Evolutionary conservation across 1,284 basidiomycete genomes (phyloP).

Genomic region (Sanghuangporus sanghuang): DNA sequence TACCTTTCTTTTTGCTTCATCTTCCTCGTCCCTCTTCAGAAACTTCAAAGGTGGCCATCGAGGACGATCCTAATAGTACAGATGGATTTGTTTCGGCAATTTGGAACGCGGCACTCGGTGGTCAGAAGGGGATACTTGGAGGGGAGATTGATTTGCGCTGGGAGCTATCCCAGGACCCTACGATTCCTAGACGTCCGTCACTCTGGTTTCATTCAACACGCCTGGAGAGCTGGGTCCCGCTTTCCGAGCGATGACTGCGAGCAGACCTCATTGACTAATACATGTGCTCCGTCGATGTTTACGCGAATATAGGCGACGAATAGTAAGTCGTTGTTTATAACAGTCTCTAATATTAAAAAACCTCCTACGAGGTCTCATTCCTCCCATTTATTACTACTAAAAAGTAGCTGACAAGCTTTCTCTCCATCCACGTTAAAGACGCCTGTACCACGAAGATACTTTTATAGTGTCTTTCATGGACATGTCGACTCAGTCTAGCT

Average conservation of each 20-base stretch:
- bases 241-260: not conserved
- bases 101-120: slow-evolving; percentile 61
- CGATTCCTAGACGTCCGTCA: slow-evolving; percentile 1
- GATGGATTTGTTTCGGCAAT: slow-evolving; percentile 41
- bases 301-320: no score
- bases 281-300: not conserved
- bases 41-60: not conserved
- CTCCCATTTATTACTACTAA: no score
- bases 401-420: no score
- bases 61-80: not conserved
- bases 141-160: slow-evolving; percentile 62
- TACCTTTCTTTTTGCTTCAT: slow-evolving; percentile 75
- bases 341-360: no score
- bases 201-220: slow-evolving; percentile 14
- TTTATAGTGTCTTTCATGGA: no score
- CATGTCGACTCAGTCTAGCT: no score
- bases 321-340: no score
- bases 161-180: slow-evolving; percentile 40
- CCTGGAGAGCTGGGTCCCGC: slow-evolving; percentile 14
- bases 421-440: no score
- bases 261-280: not conserved
- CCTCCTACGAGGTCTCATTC: no score
- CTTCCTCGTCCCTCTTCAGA: slow-evolving; percentile 41
- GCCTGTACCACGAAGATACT: no score
- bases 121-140: slow-evolving; percentile 45